These are phyloP conservation scores for Sordariomycetes sp. DNA, from an alignment of 2,329 filamentous ascomycete species.

Conservation along the genomic window DNA sequence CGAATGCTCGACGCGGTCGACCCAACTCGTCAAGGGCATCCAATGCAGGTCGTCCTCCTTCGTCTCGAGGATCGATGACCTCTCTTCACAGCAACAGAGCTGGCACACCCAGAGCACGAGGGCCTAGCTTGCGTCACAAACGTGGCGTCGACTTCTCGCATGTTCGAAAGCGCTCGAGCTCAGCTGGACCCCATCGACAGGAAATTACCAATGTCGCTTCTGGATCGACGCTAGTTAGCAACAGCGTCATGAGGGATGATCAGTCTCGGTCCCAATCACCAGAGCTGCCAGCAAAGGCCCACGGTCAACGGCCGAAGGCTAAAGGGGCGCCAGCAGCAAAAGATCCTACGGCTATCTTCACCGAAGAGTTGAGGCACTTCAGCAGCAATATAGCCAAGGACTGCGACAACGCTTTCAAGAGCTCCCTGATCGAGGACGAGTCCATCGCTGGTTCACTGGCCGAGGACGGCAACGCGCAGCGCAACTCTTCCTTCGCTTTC, in stretches of 20 bases:
- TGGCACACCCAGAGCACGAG: slow-evolving; percentile 29
- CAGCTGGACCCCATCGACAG: slow-evolving; percentile 9
- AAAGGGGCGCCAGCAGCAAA: slow-evolving; percentile 8
- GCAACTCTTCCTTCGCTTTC: slow-evolving; percentile 31
- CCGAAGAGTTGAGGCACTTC: slow-evolving; percentile 74
- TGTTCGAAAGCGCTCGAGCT: slow-evolving; percentile 29
- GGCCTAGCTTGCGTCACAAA: slow-evolving; percentile 35
- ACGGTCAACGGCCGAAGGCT: slow-evolving; percentile 15
- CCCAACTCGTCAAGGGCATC: slow-evolving; percentile 17
- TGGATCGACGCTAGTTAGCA: not conserved
- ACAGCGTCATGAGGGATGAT: not conserved
- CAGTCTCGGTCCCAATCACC: slow-evolving; percentile 16
- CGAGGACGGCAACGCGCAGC: slow-evolving; percentile 18
- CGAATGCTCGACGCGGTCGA: slow-evolving; percentile 19
- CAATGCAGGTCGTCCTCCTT: slow-evolving; percentile 18
- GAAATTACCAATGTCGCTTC: slow-evolving; percentile 1
- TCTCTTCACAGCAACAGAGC: slow-evolving; percentile 40
- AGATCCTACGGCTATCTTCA: slow-evolving; percentile 30
- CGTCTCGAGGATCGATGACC: slow-evolving; percentile 32
- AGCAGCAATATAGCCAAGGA: slow-evolving; percentile 81
- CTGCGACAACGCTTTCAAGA: slow-evolving; percentile 87
- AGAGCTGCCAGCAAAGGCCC: slow-evolving; percentile 13
- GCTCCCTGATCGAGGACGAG: slow-evolving; percentile 37
- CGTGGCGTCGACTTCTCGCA: slow-evolving; percentile 47
- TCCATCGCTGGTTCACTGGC: slow-evolving; percentile 23